Percentiles rank a stretch among this genome's conserved stretches.
These are phyloP conservation scores for Balamuthia mandrillaris DNA, from an alignment of 208 protist genomes.

Conservation along the genomic window DNA sequence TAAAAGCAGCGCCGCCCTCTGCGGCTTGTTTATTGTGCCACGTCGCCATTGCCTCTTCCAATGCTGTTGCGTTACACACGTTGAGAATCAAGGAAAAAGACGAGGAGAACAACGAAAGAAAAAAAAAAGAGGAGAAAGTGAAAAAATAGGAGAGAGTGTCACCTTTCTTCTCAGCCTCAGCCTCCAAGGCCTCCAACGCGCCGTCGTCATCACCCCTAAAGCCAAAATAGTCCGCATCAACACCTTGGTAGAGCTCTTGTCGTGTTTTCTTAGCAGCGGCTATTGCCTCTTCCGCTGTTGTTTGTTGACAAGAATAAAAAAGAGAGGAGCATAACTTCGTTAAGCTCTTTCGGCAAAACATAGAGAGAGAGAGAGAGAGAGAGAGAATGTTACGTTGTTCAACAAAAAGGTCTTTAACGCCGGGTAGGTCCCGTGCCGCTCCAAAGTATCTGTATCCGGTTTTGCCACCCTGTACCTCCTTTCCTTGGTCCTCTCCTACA, in stretches of 20 bases:
- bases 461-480: background rate
- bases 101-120: no score
- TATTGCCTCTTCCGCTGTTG: background rate
- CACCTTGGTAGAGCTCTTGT: constrained; percentile 58
- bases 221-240: constrained; percentile 78
- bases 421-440: constrained; percentile 76
- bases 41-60: no score
- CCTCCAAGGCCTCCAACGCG: constrained; percentile 54
- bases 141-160: background rate
- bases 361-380: no score
- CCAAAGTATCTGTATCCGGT: constrained; percentile 75
- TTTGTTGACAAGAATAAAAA: background rate
- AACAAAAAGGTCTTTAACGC: constrained; percentile 79
- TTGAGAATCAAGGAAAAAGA: no score
- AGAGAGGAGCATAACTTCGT: background rate
- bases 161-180: constrained; percentile 47
- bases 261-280: constrained; percentile 37
- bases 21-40: no score
- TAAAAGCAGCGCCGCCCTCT: no score
- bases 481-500: background rate
- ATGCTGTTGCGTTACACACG: no score
- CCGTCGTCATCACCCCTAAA: constrained; percentile 74
- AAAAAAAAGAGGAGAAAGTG: no score
- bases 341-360: background rate
- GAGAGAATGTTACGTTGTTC: background rate